phyloP scores from a whole-genome alignment of 176 grass and related monocot species.

The Hordeum marinum region DNA sequence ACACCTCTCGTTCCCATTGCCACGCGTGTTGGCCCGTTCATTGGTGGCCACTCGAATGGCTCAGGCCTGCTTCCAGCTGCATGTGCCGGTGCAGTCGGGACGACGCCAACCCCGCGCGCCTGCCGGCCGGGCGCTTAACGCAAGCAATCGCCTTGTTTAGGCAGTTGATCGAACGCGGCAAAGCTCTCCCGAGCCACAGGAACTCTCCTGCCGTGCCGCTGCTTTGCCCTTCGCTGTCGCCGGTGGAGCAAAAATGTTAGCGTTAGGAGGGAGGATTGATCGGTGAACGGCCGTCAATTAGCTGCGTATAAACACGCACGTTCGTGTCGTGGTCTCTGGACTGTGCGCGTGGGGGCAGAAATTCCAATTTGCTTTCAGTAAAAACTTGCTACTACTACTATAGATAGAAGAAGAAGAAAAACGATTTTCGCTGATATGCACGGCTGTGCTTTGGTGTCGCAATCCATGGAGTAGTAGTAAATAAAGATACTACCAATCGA shows the following conservation, averaged over 20 bases:
- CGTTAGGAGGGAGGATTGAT: not conserved
- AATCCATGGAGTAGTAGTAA: not conserved
- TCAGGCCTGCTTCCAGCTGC: not conserved
- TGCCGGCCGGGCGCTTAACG: constrained; percentile 10
- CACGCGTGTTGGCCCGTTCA: not conserved
- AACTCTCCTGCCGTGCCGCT: not conserved
- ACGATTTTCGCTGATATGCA: too few relatives aligned
- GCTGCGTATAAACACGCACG: too few relatives aligned
- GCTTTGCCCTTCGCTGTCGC: not conserved
- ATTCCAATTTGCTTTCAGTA: not conserved
- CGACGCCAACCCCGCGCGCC: too few relatives aligned
- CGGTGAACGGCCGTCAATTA: too few relatives aligned
- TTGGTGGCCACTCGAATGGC: not conserved
- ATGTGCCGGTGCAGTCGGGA: not conserved
- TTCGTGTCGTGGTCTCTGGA: not conserved
- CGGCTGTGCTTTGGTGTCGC: not conserved
- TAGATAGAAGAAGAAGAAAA: too few relatives aligned
- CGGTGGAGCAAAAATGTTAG: not conserved
- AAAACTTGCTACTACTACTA: not conserved
- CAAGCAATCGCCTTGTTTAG: not conserved
- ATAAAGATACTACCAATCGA: not conserved
- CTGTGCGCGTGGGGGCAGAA: not conserved
- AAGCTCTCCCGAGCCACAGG: not conserved
- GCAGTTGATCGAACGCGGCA: not conserved
- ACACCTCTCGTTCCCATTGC: not conserved